Evolutionary conservation across 2,329 filamentous ascomycete species (phyloP), one percentile per base, ranked within the genome.

Genomic region (Fusarium beomiforme): DNA sequence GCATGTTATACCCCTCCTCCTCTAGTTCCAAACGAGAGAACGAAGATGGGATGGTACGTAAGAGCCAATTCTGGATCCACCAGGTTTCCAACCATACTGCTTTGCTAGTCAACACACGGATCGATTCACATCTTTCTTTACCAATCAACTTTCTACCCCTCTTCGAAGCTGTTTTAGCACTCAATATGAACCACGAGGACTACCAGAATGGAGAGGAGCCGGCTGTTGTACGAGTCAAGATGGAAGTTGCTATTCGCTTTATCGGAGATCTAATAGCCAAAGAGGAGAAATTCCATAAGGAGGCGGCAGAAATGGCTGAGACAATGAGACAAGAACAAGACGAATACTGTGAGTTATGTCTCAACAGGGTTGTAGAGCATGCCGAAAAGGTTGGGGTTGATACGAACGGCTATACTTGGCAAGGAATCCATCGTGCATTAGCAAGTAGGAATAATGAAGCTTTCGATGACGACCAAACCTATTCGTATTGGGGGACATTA

Each of bases 201-300:
- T 42, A 54, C 24, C 7, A 42, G n/a, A 14, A 23, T 19, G 19
- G 12, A 21, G n/a, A 33, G 5, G 29, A 33, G 23, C 29, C 14
- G 2, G 9, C 6, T 3, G 36, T 33, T 5, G 26, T 42, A 3
- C 24, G 36, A 8, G 16, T 54, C 5, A 54, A 54, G 36, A 3
- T 42, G 6, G 11, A 42, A 17, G 24, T 21, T 21, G 50, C 24
- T 10, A 23, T 54, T 31, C 2, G 2, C 1, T 31, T 42, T 14
- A 23, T 42, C n/a, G 31, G 11, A 14, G 36, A 33, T 4, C 6
- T 19, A 6, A 2, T 23, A 3, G 2, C 1, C 4, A 23, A 0
- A 10, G 36, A 54, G 16, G 0, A 21, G 10, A 23, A 13, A 5
- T 29, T 2, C 8, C 31, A 31, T n/a, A 13, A 29, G 3, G 10